Conservation (phyloP, 169 alveolate genomes). For the Babesia bovis region DNA sequence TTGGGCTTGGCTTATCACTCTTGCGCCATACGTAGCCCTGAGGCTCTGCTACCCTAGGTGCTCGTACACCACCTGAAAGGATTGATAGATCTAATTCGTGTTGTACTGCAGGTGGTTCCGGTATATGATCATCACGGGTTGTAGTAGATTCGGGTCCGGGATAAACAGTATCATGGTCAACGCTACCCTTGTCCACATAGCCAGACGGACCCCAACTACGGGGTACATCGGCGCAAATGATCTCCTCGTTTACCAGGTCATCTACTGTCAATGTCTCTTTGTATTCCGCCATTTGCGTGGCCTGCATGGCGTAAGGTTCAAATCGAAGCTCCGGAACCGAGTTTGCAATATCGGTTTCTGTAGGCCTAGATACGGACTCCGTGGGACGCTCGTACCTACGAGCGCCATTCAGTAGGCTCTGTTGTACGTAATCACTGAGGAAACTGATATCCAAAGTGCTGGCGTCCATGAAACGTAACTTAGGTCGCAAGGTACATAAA, state of each 20-base stretch:
- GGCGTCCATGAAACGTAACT: background rate
- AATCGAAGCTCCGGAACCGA: constrained; percentile 20
- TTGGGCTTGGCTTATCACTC: background rate
- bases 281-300: constrained; percentile 8
- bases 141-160: background rate
- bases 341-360: background rate
- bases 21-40: constrained; percentile 22
- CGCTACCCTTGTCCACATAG: background rate
- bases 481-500: background rate
- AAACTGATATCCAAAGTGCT: background rate
- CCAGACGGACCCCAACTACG: constrained; percentile 45
- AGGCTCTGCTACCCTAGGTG: constrained; percentile 8
- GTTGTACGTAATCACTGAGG: background rate
- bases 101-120: background rate
- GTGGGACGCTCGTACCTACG: background rate
- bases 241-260: constrained; percentile 19
- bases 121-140: background rate
- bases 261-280: constrained; percentile 18
- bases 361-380: background rate
- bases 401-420: background rate
- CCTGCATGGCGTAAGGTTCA: constrained; percentile 18
- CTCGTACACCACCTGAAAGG: constrained; percentile 19
- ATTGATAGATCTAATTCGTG: constrained; percentile 21
- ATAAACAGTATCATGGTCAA: background rate
- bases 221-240: constrained; percentile 18